Conservation (phyloP, 1,139 yeast species). For the Blastobotrys malaysiensis region DNA sequence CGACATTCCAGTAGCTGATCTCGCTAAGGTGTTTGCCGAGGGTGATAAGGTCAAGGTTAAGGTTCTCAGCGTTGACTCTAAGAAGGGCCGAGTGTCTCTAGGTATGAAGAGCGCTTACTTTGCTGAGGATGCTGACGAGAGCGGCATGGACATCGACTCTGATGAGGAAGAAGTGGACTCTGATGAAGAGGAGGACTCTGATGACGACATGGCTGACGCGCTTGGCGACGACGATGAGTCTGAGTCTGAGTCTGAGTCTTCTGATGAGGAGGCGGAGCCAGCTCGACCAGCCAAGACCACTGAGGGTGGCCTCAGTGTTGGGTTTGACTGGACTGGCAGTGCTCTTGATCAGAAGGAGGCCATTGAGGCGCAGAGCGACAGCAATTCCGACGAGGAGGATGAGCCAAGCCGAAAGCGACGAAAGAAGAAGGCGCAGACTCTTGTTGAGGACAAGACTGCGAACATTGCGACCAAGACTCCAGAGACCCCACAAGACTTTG, state of each 20-base stretch:
- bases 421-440: slow-evolving; percentile 39
- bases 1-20: slow-evolving; percentile 53
- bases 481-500: slow-evolving; percentile 86
- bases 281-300: slow-evolving; percentile 10
- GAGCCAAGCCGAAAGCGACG: slow-evolving; percentile 36
- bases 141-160: slow-evolving; percentile 32
- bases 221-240: slow-evolving; percentile 29
- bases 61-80: slow-evolving; percentile 55
- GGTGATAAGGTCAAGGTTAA: slow-evolving; percentile 90
- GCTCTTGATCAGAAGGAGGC: slow-evolving; percentile 69
- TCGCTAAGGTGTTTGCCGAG: slow-evolving; percentile 61
- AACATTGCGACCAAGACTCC: slow-evolving; percentile 82
- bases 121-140: slow-evolving; percentile 36
- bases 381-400: slow-evolving; percentile 34
- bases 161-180: too few species aligned
- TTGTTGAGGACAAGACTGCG: slow-evolving; percentile 75
- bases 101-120: slow-evolving; percentile 96
- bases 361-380: slow-evolving; percentile 47
- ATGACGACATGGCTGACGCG: slow-evolving; percentile 27
- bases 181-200: slow-evolving; percentile 32
- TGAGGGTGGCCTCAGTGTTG: slow-evolving; percentile 65
- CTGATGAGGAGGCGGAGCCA: slow-evolving; percentile 12
- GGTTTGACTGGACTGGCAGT: slow-evolving; percentile 93
- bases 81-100: slow-evolving; percentile 70
- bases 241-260: slow-evolving; percentile 26